Evolutionary conservation across 169 alveolate genomes (phyloP), one percentile per base, ranked within the genome.

Genomic region (Cryptosporidium tyzzeri): DNA sequence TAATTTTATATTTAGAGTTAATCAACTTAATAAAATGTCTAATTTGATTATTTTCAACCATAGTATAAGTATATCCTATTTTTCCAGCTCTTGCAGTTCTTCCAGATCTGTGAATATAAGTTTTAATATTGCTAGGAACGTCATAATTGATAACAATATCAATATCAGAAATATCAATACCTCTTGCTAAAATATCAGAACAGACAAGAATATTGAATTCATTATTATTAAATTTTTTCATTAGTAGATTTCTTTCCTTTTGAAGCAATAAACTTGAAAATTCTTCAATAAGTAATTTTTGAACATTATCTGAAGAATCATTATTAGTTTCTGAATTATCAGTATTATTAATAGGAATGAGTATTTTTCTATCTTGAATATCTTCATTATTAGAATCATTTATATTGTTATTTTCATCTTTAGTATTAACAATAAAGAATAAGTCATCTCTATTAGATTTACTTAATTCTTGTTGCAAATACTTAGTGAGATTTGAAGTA

Each of bases 161-260:
- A 39, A 96, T 92, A 21, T 94, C 96, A n/a, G 95, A 94, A 21
- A 96, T 95, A 87, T 96, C 98, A 65, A 80, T 65, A 35, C 98
- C 98, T 92, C 98, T 91, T 67, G 97, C 91, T 18, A 97, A 97
- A 1, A 96, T 97, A 92, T 96, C 98, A n/a, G 98, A 95, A 26
- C 98, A 97, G 23, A 95, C 94, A 67, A 96, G 85, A 33, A 95
- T 95, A 59, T 92, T 80, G 33, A 62, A 80, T 35, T 61, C 68
- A 50, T 80, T 59, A 26, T 48, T 80, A 29, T 37, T 48, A 50
- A 80, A 80, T 48, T 65, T 65, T 53, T 31, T 80, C 59, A 80
- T 80, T 10, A 80, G 65, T 3, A 37, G 41, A 16, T 80, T 80
- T 65, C 89, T 80, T 62, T 80, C 89, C 55, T 80, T 80, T 33